Evolutionary conservation across 2,329 filamentous ascomycete genomes (phyloP).

Genomic region (Epicoccum nigrum): DNA sequence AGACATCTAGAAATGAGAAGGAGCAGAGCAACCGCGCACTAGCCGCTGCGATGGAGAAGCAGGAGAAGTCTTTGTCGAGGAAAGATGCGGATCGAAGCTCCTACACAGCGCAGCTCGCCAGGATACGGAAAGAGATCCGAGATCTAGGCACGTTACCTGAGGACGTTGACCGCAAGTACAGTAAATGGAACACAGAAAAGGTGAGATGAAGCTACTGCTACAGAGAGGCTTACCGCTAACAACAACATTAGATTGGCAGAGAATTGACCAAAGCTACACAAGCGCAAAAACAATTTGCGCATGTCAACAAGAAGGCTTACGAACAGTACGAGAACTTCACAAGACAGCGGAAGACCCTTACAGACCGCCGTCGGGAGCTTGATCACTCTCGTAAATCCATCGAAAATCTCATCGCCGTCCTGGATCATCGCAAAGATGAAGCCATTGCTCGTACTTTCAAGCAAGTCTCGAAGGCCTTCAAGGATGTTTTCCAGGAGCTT

Average conservation of each 20-base stretch:
- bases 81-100: constrained; percentile 86
- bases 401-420: constrained; percentile 86
- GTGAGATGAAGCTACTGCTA: constrained; percentile 57
- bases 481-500: constrained; percentile 90
- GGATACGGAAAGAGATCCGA: constrained; percentile 86
- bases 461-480: constrained; percentile 93
- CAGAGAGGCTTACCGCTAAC: constrained; percentile 15
- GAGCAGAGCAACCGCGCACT: constrained; percentile 78
- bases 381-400: constrained; percentile 87
- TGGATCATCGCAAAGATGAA: constrained; percentile 96
- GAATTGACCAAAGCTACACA: constrained; percentile 89
- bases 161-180: constrained; percentile 90
- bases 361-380: constrained; percentile 83
- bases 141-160: constrained; percentile 92
- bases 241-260: constrained; percentile 47
- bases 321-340: constrained; percentile 99
- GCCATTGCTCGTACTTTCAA: constrained; percentile 98
- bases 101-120: constrained; percentile 75
- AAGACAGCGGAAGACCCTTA: constrained; percentile 84
- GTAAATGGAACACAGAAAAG: constrained; percentile 77
- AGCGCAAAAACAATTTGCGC: constrained; percentile 91
- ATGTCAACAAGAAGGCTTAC: constrained; percentile 99
- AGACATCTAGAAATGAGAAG: constrained; percentile 66
- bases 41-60: constrained; percentile 77
- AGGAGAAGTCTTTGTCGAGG: constrained; percentile 90